A percentile compares a stretch with the other conserved stretches of the same genome.
Evolutionary conservation across 1,284 basidiomycete genomes (phyloP).

Genomic region (Mixia osmundae): DNA sequence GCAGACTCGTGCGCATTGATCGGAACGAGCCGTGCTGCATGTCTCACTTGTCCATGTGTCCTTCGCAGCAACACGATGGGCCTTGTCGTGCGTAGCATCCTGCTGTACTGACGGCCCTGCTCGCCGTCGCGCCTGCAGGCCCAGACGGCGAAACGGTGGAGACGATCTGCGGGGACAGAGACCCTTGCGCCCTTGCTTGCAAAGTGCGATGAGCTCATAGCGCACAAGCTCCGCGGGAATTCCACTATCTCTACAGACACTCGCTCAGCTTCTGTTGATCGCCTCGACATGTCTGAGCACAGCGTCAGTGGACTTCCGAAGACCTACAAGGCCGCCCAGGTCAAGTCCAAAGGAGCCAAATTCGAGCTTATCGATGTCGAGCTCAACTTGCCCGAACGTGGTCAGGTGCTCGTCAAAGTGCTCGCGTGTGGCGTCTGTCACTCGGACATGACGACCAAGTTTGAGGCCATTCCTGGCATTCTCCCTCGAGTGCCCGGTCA

Average conservation of each 20-base stretch:
- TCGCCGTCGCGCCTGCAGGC: too few relatives aligned
- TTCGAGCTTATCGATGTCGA: conserved; percentile 14
- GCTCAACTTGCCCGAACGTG: conserved; percentile 20
- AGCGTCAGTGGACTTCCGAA: conserved; percentile 13
- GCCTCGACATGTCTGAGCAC: background rate
- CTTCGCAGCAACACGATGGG: too few relatives aligned
- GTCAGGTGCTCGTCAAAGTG: conserved; percentile 23
- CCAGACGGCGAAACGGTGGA: too few relatives aligned
- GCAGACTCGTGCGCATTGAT: too few relatives aligned
- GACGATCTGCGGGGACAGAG: too few relatives aligned
- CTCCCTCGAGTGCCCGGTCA: conserved; percentile 6
- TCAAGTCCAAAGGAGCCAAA: conserved; percentile 6
- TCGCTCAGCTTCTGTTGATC: background rate
- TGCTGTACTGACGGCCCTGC: too few relatives aligned
- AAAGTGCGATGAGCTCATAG: too few relatives aligned
- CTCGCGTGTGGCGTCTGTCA: conserved; percentile 14
- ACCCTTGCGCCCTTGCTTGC: too few relatives aligned
- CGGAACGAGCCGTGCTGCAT: too few relatives aligned
- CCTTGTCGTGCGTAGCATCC: too few relatives aligned
- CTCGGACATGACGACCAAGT: conserved; percentile 6
- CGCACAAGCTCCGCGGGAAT: too few relatives aligned
- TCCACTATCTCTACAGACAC: background rate
- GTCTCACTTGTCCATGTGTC: too few relatives aligned
- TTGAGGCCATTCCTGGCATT: background rate
- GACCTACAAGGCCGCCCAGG: conserved; percentile 20